A percentile compares a stretch with the other conserved stretches of the same genome.
Evolutionary conservation across 176 grass and related monocot genomes (phyloP).

Genomic region (Oryza meridionalis): DNA sequence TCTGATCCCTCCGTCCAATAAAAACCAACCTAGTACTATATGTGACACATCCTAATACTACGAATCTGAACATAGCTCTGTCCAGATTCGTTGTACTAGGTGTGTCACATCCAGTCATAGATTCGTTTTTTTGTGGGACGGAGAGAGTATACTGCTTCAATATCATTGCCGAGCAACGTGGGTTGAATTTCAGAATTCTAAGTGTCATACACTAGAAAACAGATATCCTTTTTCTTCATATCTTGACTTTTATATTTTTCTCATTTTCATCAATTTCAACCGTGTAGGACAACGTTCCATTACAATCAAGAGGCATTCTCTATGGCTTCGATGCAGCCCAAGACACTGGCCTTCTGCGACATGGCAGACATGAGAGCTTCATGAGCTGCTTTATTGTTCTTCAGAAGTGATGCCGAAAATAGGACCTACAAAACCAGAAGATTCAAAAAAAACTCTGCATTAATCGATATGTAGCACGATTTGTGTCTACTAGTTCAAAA

Average conservation of each 20-base stretch:
- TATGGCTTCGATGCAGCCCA: conserved; percentile 88
- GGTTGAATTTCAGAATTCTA: neutral
- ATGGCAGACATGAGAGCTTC: conserved; percentile 80
- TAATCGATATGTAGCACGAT: neutral
- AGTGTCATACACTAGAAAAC: neutral
- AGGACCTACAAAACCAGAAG: conserved; percentile 54
- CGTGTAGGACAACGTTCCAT: neutral
- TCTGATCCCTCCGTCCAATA: too few relatives aligned
- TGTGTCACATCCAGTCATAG: too few relatives aligned
- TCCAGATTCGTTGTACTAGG: too few relatives aligned
- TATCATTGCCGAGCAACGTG: neutral
- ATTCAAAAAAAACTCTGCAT: neutral
- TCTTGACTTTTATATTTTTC: conserved; percentile 17
- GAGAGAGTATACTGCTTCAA: neutral
- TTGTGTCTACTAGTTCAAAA: neutral
- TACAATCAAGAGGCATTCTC: conserved; percentile 65
- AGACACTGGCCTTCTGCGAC: conserved; percentile 74
- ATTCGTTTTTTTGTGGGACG: too few relatives aligned
- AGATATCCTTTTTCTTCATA: neutral
- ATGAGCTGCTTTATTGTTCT: conserved; percentile 78
- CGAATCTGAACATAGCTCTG: too few relatives aligned
- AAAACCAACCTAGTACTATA: too few relatives aligned
- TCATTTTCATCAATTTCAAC: neutral
- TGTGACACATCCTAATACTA: too few relatives aligned
- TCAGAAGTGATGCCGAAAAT: conserved; percentile 80